These are phyloP conservation scores for Scolecobasidium constrictum DNA, from an alignment of 2,329 filamentous ascomycete genomes.

Conservation along the genomic window DNA sequence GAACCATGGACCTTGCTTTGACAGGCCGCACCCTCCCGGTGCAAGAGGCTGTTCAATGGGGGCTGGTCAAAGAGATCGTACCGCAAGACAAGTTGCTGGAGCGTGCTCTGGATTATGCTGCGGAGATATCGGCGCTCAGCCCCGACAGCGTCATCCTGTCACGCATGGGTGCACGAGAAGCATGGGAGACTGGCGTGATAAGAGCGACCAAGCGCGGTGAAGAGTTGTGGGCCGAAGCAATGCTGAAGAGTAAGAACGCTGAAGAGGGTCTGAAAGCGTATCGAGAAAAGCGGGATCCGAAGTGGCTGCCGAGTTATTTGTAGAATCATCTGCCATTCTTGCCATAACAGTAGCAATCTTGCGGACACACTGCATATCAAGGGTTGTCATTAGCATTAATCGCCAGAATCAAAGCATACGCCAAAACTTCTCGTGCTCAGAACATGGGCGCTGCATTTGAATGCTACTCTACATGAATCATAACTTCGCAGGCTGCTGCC, in stretches of 20 bases:
- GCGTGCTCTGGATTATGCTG: conserved; percentile 25
- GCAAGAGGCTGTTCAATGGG: conserved; percentile 16
- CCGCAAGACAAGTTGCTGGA: conserved; percentile 17
- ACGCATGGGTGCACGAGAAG: conserved; percentile 22
- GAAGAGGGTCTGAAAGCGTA: conserved; percentile 7
- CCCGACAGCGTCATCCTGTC: conserved; percentile 28
- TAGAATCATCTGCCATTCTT: conserved; percentile 7
- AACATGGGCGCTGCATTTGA: too few species aligned
- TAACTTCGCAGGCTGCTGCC: conserved; percentile 9
- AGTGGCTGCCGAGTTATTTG: conserved; percentile 15
- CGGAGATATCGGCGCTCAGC: conserved; percentile 23
- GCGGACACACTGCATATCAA: too few species aligned
- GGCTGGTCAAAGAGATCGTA: conserved; percentile 18
- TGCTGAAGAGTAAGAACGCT: conserved; percentile 7
- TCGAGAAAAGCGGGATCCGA: conserved; percentile 14
- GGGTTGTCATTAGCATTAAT: too few species aligned
- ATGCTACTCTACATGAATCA: too few species aligned
- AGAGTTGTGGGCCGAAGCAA: conserved; percentile 1
- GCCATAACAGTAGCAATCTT: conserved; percentile 14
- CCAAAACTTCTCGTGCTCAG: too few species aligned
- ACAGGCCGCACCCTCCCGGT: conserved; percentile 16
- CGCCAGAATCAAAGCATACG: too few species aligned
- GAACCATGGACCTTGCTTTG: conserved; percentile 18
- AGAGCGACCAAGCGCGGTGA: conserved; percentile 16
- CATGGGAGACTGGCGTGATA: conserved; percentile 25